Evolutionary conservation across 2,329 filamentous ascomycete genomes (phyloP).

Genomic region (Neonectria punicea): DNA sequence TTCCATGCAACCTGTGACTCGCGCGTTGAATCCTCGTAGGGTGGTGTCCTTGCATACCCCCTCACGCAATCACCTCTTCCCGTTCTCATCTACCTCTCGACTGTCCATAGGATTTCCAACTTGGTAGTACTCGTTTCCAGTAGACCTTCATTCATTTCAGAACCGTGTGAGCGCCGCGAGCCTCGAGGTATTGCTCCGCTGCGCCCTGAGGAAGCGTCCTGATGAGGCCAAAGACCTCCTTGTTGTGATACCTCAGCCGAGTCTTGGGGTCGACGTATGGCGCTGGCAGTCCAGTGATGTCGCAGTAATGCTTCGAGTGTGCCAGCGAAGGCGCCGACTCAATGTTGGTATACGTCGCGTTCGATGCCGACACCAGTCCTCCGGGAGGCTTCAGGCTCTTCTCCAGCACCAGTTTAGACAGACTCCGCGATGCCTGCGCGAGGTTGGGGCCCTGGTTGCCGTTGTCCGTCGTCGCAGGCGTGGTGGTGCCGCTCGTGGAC

Average conservation of each 20-base stretch:
- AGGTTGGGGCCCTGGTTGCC: conserved; percentile 72
- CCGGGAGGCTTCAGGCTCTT: conserved; percentile 69
- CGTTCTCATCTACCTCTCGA: neutral
- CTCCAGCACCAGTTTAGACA: conserved; percentile 89
- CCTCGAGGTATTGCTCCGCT: conserved; percentile 88
- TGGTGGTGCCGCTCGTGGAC: conserved; percentile 68
- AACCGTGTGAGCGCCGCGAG: conserved; percentile 90
- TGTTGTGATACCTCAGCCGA: conserved; percentile 89
- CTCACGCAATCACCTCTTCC: neutral
- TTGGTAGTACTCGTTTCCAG: conserved; percentile 12
- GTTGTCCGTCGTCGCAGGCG: conserved; percentile 58
- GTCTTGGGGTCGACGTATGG: conserved; percentile 97
- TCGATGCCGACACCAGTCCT: conserved; percentile 62
- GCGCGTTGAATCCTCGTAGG: conserved; percentile 19
- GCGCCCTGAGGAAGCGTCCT: conserved; percentile 82
- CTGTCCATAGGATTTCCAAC: conserved; percentile 11
- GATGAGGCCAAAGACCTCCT: conserved; percentile 88
- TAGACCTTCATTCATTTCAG: conserved; percentile 74
- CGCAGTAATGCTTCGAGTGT: conserved; percentile 90
- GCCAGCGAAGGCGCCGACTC: conserved; percentile 91
- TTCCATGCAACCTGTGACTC: conserved; percentile 23
- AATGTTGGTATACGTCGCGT: conserved; percentile 94
- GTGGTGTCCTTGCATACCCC: neutral
- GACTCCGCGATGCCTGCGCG: conserved; percentile 86
- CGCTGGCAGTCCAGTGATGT: conserved; percentile 91